phyloP scores from a whole-genome alignment of 1,139 yeast genomes.

The Suzukiozyma palmioleophila region DNA sequence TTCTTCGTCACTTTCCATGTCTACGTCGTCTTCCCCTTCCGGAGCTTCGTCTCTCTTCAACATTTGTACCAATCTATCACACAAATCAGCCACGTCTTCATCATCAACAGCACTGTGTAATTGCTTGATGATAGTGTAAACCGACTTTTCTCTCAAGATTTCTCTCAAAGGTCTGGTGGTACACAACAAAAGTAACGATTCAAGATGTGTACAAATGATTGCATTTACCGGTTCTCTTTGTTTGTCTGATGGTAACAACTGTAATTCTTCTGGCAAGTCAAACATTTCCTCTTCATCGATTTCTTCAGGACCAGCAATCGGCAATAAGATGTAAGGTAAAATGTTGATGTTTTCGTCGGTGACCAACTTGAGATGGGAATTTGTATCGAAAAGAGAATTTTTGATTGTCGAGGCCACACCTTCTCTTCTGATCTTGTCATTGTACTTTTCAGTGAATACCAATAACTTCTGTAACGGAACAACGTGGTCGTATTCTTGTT shows the following conservation, averaged over 20 bases:
- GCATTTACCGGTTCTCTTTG: slow-evolving; percentile 67
- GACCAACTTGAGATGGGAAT: slow-evolving; percentile 58
- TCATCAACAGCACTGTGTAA: slow-evolving; percentile 66
- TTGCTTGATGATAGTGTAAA: slow-evolving; percentile 80
- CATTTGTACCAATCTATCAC: slow-evolving; percentile 78
- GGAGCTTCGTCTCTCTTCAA: slow-evolving; percentile 86
- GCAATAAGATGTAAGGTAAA: slow-evolving; percentile 76
- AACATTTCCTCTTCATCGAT: slow-evolving; percentile 81
- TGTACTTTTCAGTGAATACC: slow-evolving; percentile 80
- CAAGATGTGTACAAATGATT: slow-evolving; percentile 68
- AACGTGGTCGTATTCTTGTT: slow-evolving; percentile 70
- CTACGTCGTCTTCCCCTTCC: slow-evolving; percentile 18
- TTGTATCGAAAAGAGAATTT: slow-evolving; percentile 79
- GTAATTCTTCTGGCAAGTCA: slow-evolving; percentile 85
- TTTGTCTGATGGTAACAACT: slow-evolving; percentile 73
- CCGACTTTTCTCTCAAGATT: slow-evolving; percentile 68
- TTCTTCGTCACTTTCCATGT: slow-evolving; percentile 26
- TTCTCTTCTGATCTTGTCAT: slow-evolving; percentile 75
- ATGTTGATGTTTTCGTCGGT: slow-evolving; percentile 63
- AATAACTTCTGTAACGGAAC: slow-evolving; percentile 77
- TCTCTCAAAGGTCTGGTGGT: slow-evolving; percentile 73
- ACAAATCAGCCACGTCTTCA: slow-evolving; percentile 62
- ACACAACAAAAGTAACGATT: slow-evolving; percentile 71
- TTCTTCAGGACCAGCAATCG: slow-evolving; percentile 80
- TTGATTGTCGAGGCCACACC: slow-evolving; percentile 94